phyloP scores from a whole-genome alignment of 768 basidiomycete genomes.

The Albatrellus ellisii region DNA sequence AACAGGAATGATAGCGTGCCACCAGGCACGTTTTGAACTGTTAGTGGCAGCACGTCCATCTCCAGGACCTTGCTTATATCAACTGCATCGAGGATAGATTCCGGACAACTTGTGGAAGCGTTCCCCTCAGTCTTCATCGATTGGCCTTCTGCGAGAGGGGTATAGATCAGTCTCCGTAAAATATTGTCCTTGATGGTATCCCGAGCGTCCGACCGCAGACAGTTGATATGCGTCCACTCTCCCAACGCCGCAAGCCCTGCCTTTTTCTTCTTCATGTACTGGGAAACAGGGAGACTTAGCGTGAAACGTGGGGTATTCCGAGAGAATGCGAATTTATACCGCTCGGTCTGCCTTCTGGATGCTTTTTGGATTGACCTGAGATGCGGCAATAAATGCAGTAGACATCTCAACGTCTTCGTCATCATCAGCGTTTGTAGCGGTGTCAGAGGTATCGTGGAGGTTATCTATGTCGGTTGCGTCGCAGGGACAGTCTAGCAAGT shows the following conservation, averaged over 20 bases:
- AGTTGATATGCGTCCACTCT: slow-evolving; percentile 81
- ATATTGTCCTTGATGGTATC: slow-evolving; percentile 53
- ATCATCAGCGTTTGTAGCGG: slow-evolving; percentile 2
- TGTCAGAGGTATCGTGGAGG: neutral
- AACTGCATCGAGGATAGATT: slow-evolving; percentile 27
- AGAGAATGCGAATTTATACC: slow-evolving; percentile 24
- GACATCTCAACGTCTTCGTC: slow-evolving; percentile 20
- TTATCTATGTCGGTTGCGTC: slow-evolving; percentile 11
- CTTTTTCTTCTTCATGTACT: slow-evolving; percentile 62
- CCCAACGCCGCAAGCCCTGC: slow-evolving; percentile 56
- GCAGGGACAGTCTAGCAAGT: slow-evolving; percentile 75
- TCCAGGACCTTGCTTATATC: slow-evolving; percentile 35
- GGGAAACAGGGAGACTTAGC: neutral
- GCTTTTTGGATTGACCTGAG: slow-evolving; percentile 37
- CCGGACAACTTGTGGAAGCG: slow-evolving; percentile 16
- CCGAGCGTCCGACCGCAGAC: slow-evolving; percentile 32
- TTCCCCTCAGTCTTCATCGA: slow-evolving; percentile 5
- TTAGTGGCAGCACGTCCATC: slow-evolving; percentile 19
- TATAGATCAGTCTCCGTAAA: slow-evolving; percentile 36
- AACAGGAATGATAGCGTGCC: slow-evolving; percentile 72
- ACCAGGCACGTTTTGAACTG: slow-evolving; percentile 38
- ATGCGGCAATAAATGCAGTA: slow-evolving; percentile 44
- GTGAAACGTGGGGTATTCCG: slow-evolving; percentile 6
- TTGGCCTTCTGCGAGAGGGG: slow-evolving; percentile 10
- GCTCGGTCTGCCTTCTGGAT: slow-evolving; percentile 36